Evolutionary conservation across 768 basidiomycete species (phyloP), one percentile per base, ranked within the genome.

Genomic region (Xerocomellus intermedius): DNA sequence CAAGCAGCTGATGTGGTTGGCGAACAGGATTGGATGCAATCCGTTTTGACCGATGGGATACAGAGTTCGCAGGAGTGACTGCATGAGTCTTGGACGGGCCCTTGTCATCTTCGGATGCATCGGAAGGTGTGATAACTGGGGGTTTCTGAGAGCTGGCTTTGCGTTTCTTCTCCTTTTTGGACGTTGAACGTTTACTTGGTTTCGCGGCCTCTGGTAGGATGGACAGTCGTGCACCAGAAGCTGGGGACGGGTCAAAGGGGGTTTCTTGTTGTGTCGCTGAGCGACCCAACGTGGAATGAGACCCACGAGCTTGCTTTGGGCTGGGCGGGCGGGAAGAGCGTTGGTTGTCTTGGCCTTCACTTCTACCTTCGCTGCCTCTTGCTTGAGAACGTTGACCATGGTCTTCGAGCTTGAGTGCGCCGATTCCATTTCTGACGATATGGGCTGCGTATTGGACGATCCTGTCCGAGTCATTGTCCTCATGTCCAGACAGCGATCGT

Each of bases 111-210:
- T 55, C 65, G n/a, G 60, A 63, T n/a, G 41, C 51, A 56, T 63
- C 60, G 22, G 68, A 60, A 21, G 59, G 53, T 32, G 63, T 39
- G 24, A 61, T 49, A 16, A 54, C 39, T 0, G 57, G 26, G 21
- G 63, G 55, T 17, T 63, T 56, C 59, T 70, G 67, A 46, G 61
- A 59, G 37, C 44, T 52, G 33, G 59, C 50, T 55, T 65, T 68
- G 38, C 61, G 68, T 48, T 68, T 69, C 54, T 49, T 63, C 10
- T 36, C 42, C 42, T 30, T 56, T 39, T 55, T 41, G 19, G 33
- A 48, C 3, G 21, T 19, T 9, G 44, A 47, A 22, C 41, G 48
- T 39, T 48, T 42, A 21, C 19, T 22, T 17, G 42, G 37, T 26
- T 52, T 52, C 22, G 19, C 24, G 30, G n/a, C 30, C 28, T 6